A percentile compares a stretch with the other conserved stretches of the same genome.
phyloP scores from a whole-genome alignment of 2,329 filamentous ascomycete species.

The Aspergillus luchuensis region DNA sequence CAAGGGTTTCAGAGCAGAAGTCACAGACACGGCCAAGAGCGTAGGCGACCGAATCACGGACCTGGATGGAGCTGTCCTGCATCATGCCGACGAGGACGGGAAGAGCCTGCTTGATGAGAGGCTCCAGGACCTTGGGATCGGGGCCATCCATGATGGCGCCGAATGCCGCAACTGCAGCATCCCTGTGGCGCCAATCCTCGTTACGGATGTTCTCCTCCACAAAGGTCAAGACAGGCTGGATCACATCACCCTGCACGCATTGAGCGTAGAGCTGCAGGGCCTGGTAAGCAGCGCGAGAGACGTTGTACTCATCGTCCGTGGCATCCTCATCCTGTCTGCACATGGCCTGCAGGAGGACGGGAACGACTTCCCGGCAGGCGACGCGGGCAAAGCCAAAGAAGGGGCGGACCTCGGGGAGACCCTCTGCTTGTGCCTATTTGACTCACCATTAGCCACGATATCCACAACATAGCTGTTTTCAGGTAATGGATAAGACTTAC shows the following conservation, averaged over 20 bases:
- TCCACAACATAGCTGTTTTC: conserved; percentile 5
- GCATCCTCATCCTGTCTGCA: conserved; percentile 98
- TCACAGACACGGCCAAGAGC: conserved; percentile 95
- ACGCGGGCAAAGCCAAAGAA: conserved; percentile 97
- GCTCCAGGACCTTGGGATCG: conserved; percentile 86
- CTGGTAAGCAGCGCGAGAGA: conserved; percentile 92
- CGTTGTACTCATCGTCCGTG: conserved; percentile 94
- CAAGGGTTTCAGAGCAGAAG: conserved; percentile 86
- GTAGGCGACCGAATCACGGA: conserved; percentile 94
- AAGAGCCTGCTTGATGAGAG: conserved; percentile 92
- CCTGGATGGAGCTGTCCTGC: conserved; percentile 83
- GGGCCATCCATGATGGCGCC: conserved; percentile 99
- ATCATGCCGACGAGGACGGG: conserved; percentile 90
- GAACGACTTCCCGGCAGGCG: conserved; percentile 90
- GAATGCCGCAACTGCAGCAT: conserved; percentile 95
- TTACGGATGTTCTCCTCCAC: conserved; percentile 87
- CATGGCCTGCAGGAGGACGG: conserved; percentile 82
- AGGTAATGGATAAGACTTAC: conserved; percentile 46
- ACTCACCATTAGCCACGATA: conserved; percentile 10
- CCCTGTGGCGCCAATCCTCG: conserved; percentile 92
- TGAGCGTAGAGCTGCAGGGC: conserved; percentile 94
- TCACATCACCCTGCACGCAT: conserved; percentile 81
- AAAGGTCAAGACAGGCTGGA: conserved; percentile 82
- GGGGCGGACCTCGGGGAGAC: conserved; percentile 78
- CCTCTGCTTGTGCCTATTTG: conserved; percentile 64